Evolutionary conservation across 1,284 basidiomycete species (phyloP).

Genomic region (Apiotrichum montevideense): DNA sequence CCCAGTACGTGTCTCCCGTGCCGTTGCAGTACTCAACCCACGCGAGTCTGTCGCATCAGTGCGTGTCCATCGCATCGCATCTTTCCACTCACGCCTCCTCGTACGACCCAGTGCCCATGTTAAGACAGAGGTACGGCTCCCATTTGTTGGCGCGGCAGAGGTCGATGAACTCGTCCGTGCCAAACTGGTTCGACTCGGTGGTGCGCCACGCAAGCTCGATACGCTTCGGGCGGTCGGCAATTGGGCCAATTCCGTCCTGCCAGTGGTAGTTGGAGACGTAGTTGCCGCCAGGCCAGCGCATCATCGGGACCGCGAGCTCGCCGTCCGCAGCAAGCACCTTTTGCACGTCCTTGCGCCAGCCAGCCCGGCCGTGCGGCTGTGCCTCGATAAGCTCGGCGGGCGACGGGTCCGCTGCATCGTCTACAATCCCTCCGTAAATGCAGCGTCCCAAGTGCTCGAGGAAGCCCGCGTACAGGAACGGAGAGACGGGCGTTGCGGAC

Average conservation of each 20-base stretch:
- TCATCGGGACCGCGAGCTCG: conserved; percentile 54
- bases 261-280: conserved; percentile 59
- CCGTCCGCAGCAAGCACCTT: conserved; percentile 51
- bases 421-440: conserved; percentile 58
- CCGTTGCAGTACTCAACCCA: conserved; percentile 65
- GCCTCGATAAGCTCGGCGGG: conserved; percentile 33
- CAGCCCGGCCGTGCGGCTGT: conserved; percentile 38
- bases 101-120: conserved; percentile 27
- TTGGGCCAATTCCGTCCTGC: conserved; percentile 61
- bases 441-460: conserved; percentile 58
- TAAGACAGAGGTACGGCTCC: conserved; percentile 60
- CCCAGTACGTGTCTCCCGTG: conserved; percentile 52
- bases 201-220: conserved; percentile 59
- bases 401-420: conserved; percentile 49
- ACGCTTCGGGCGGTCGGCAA: conserved; percentile 53
- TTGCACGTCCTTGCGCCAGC: conserved; percentile 58
- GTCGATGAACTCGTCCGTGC: conserved; percentile 54
- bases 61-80: neutral
- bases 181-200: conserved; percentile 61
- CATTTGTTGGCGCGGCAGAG: conserved; percentile 35
- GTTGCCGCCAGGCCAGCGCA: conserved; percentile 58
- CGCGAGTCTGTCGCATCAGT: conserved; percentile 40
- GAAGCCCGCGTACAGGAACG: conserved; percentile 55
- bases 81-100: neutral
- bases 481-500: conserved; percentile 20